Conservation (phyloP, 139 green algal genomes). For the Limnomonas spitsbergensis region DNA sequence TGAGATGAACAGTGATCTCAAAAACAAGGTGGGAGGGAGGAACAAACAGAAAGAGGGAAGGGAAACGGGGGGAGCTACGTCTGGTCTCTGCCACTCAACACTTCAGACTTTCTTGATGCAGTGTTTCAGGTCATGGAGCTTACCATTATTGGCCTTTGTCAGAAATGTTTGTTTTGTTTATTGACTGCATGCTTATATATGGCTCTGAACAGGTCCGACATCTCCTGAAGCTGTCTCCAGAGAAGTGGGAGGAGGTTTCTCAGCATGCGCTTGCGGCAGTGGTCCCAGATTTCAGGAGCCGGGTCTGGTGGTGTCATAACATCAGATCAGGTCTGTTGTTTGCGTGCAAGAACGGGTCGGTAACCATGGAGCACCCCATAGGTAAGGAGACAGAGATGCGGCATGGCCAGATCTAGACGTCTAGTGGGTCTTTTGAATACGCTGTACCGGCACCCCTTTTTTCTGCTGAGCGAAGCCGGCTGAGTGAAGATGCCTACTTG, state of each 20-base stretch:
- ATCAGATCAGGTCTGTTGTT: slow-evolving; percentile 51
- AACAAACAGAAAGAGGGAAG: too few relatives aligned
- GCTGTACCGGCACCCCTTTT: too few relatives aligned
- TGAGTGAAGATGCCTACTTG: too few relatives aligned
- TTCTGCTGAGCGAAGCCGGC: too few relatives aligned
- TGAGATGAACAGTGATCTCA: slow-evolving; percentile 63
- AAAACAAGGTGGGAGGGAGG: slow-evolving; percentile 65
- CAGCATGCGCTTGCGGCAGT: slow-evolving; percentile 47
- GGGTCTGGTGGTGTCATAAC: slow-evolving; percentile 48
- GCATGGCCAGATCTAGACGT: too few relatives aligned
- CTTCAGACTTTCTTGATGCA: too few relatives aligned
- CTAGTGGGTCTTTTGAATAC: neutral
- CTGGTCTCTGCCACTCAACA: slow-evolving; percentile 14
- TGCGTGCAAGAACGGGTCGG: slow-evolving; percentile 50
- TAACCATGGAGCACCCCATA: slow-evolving; percentile 49
- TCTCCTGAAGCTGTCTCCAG: slow-evolving; percentile 60
- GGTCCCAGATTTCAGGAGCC: slow-evolving; percentile 55
- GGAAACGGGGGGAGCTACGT: slow-evolving; percentile 7
- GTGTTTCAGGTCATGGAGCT: too few relatives aligned
- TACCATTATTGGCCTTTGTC: too few relatives aligned
- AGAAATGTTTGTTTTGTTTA: too few relatives aligned
- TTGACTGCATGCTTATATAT: neutral
- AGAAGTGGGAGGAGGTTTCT: slow-evolving; percentile 65
- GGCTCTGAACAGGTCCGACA: slow-evolving; percentile 37
- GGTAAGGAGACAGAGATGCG: slow-evolving; percentile 36